Evolutionary conservation across 2,329 filamentous ascomycete genomes (phyloP), one percentile per base, ranked within the genome.

Genomic region (Colletotrichum endophyticum): DNA sequence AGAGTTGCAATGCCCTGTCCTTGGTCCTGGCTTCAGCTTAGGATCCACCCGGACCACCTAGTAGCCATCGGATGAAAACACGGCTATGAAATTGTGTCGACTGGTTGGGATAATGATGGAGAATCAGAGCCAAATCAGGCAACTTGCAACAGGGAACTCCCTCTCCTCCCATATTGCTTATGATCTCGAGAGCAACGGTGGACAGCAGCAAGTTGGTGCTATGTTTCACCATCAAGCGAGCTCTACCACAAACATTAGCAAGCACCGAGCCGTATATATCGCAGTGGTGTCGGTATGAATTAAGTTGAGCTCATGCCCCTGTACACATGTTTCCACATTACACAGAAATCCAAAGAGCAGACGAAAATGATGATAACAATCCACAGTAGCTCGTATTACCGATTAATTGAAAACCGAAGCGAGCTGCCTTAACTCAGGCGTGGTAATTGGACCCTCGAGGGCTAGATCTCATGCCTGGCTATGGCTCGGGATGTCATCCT

Each of bases 1-100:
- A 49, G 39, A 22, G 11, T 12, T 5, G 1, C 0, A 22, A 12
- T 22, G n/a, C 2, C 11, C 2, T 53, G 11, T 53, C 6, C n/a
- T 53, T 22, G 6, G 6, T 25, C n/a, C n/a, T 53, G n/a, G 44
- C 44, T 25, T 22, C 44, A 53, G 44, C n/a, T 53, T 6, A 25
- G 44, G n/a, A 22, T 12, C 44, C 44, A 22, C 11, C n/a, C 44
- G 44, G 44, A 5, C n/a, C 11, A 53, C 6, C n/a, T 3, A 0
- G n/a, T 22, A 22, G n/a, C n/a, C 11, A 53, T 53, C n/a, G 44
- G n/a, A 13, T 13, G 44, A 22, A 25, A 22, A 8, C 11, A 53
- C n/a, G 0, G 19, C 19, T 2, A 22, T 12, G n/a, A 1, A 22
- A 8, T 7, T 22, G 0, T 53, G 1, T 22, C n/a, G 7, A 22